A percentile compares a stretch with the other conserved stretches of the same genome.
Evolutionary conservation across 2,329 filamentous ascomycete genomes (phyloP).

Genomic region (Aspergillus floridensis): DNA sequence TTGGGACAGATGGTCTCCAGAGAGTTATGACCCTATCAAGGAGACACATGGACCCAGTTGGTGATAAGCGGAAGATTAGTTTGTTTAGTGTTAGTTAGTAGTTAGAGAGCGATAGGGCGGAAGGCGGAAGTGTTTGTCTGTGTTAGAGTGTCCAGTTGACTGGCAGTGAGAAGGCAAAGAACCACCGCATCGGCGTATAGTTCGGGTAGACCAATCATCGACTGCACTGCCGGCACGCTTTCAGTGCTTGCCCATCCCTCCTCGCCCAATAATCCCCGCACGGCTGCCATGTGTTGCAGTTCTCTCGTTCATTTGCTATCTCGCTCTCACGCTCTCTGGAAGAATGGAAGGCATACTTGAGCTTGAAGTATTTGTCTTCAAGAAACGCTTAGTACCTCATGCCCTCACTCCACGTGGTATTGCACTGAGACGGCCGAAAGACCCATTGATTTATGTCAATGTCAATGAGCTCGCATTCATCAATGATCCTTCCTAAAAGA

Average conservation of each 20-base stretch:
- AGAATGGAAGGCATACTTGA: too few relatives aligned
- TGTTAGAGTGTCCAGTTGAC: too few relatives aligned
- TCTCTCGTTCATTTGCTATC: neutral
- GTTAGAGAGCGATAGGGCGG: too few relatives aligned
- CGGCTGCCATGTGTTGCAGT: neutral
- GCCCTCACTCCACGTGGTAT: too few relatives aligned
- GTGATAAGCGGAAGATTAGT: conserved; percentile 1
- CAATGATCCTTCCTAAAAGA: too few relatives aligned
- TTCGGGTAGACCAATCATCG: conserved; percentile 20
- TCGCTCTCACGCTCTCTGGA: too few relatives aligned
- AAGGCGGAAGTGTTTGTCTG: too few relatives aligned
- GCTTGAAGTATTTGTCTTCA: too few relatives aligned
- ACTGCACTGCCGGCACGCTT: conserved; percentile 19
- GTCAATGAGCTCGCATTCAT: too few relatives aligned
- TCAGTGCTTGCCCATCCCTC: neutral
- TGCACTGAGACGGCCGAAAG: too few relatives aligned
- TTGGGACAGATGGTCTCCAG: conserved; percentile 8
- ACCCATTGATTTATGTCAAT: too few relatives aligned
- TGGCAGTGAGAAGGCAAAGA: conserved; percentile 5
- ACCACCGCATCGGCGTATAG: conserved; percentile 12
- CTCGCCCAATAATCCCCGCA: conserved; percentile 3
- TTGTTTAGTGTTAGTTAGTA: neutral
- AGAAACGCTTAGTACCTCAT: too few relatives aligned
- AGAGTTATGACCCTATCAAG: conserved; percentile 31
- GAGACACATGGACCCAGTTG: conserved; percentile 31